Evolutionary conservation across 2,329 filamentous ascomycete species (phyloP).

Genomic region (Verticillium isaacii): DNA sequence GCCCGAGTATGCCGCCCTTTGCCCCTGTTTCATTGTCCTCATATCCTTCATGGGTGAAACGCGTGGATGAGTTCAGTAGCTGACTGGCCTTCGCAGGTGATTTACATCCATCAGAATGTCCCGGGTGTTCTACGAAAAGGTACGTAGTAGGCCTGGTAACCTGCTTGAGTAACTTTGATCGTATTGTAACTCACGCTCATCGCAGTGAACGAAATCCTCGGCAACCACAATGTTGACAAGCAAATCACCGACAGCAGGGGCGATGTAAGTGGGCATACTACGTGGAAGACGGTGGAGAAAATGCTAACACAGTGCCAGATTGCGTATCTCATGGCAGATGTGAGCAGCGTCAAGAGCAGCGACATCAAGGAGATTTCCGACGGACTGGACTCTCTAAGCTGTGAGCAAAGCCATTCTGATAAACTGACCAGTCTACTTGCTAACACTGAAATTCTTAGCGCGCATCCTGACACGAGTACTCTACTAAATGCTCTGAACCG

Average conservation of each 20-base stretch:
- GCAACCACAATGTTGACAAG: constrained; percentile 97
- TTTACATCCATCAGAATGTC: constrained; percentile 96
- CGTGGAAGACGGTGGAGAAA: not conserved
- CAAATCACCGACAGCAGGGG: constrained; percentile 95
- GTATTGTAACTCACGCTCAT: not conserved
- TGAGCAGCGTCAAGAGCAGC: constrained; percentile 74
- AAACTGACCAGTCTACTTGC: constrained; percentile 2
- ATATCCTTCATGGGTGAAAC: too few species aligned
- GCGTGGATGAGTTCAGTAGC: not conserved
- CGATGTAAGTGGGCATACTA: constrained; percentile 53
- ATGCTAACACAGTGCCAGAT: constrained; percentile 41
- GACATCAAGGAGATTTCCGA: constrained; percentile 87
- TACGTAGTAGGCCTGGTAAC: constrained; percentile 25
- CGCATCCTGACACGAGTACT: constrained; percentile 43
- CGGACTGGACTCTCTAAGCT: constrained; percentile 73
- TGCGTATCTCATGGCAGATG: constrained; percentile 96
- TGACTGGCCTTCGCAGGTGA: constrained; percentile 48
- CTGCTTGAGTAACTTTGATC: not conserved
- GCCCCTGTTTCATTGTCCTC: not conserved
- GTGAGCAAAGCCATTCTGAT: constrained; percentile 42
- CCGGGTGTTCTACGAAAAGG: constrained; percentile 87
- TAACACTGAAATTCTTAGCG: constrained; percentile 20
- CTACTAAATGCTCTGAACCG: constrained; percentile 26
- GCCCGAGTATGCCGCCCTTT: constrained; percentile 58
- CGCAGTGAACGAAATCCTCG: constrained; percentile 86